Conservation (phyloP, 2,329 filamentous ascomycete species). For the Chalaropsis thielavioides region DNA sequence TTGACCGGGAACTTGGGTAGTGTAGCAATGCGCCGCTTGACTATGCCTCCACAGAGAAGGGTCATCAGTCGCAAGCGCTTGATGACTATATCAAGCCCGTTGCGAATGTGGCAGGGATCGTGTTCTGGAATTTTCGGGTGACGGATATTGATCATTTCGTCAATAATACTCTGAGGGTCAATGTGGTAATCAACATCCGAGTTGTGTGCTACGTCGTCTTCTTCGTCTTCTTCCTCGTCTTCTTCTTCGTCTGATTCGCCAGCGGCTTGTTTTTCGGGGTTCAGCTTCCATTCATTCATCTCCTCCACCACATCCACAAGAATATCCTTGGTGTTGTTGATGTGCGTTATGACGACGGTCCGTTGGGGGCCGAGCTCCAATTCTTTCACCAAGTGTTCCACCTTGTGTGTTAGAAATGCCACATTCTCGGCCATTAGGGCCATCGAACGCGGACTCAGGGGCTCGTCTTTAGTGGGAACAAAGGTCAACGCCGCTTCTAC, state of each 20-base stretch:
- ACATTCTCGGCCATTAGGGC: not conserved
- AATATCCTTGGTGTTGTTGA: not conserved
- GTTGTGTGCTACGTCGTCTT: too few species aligned
- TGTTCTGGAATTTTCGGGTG: constrained; percentile 49
- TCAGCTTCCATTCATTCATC: not conserved
- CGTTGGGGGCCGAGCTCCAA: not conserved
- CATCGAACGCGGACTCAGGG: not conserved
- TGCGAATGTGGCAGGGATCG: constrained; percentile 49
- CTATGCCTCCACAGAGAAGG: constrained; percentile 53
- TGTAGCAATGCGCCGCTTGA: constrained; percentile 54
- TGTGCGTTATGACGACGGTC: not conserved
- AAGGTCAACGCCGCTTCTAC: too few species aligned
- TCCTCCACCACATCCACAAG: constrained; percentile 6
- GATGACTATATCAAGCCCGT: constrained; percentile 48
- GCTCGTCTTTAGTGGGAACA: not conserved
- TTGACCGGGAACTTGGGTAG: constrained; percentile 31
- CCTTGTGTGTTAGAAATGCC: not conserved
- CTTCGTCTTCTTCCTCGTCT: constrained; percentile 37
- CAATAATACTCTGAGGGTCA: constrained; percentile 42
- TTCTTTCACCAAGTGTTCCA: not conserved
- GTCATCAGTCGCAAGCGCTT: constrained; percentile 52
- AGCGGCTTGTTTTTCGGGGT: not conserved
- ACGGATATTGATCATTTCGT: constrained; percentile 56
- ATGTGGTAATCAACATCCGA: too few species aligned
- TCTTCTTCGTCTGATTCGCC: constrained; percentile 51